Conservation (phyloP, 257 asterid species). For the Misopates orontium region DNA sequence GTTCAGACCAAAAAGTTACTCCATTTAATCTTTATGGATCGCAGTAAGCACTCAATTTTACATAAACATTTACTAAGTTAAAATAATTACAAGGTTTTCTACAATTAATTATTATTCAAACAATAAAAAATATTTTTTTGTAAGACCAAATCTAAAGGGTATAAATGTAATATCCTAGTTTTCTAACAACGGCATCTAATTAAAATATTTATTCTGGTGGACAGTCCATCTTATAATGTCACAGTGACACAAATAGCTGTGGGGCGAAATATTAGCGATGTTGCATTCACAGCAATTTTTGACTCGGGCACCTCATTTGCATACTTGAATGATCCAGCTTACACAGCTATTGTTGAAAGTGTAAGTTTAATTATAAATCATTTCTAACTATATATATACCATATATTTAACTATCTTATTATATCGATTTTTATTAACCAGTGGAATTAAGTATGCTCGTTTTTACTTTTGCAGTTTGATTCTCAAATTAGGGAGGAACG, state of each 20-base stretch:
- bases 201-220: neutral
- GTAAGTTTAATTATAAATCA: too few relatives aligned
- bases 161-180: too few relatives aligned
- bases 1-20: slow-evolving; percentile 58
- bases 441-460: too few relatives aligned
- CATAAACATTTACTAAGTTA: too few relatives aligned
- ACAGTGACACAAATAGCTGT: slow-evolving; percentile 67
- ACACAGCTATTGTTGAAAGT: slow-evolving; percentile 45
- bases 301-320: slow-evolving; percentile 97
- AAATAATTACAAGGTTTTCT: too few relatives aligned
- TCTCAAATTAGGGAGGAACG: slow-evolving; percentile 59
- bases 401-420: too few relatives aligned
- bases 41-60: slow-evolving; percentile 49
- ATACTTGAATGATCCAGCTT: slow-evolving; percentile 77
- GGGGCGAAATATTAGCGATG: slow-evolving; percentile 45
- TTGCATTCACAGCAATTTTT: slow-evolving; percentile 62
- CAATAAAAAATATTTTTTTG: too few relatives aligned
- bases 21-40: slow-evolving; percentile 56
- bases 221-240: slow-evolving; percentile 77
- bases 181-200: neutral
- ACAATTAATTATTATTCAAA: too few relatives aligned
- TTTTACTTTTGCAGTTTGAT: slow-evolving; percentile 71
- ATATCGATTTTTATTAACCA: too few relatives aligned
- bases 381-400: too few relatives aligned
- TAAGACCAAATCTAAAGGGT: too few relatives aligned